A percentile compares a stretch with the other conserved stretches of the same genome.
Evolutionary conservation across 305 asterid species (phyloP).

Genomic region (Fraxinus greggii): DNA sequence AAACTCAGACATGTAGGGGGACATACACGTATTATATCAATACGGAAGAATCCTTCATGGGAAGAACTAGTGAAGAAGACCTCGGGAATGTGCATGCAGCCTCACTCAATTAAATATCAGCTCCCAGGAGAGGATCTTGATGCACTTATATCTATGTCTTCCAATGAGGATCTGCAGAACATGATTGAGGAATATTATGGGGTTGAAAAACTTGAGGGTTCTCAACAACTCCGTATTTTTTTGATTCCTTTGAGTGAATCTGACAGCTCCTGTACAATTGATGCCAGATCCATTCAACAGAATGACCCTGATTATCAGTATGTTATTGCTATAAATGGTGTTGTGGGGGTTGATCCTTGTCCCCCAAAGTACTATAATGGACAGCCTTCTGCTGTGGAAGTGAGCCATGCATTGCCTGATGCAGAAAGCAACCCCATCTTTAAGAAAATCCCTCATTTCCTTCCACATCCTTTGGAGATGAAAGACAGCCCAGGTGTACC

Average conservation of each 20-base stretch:
- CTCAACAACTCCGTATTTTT: conserved; percentile 61
- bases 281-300: conserved; percentile 39
- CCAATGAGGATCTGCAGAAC: conserved; percentile 63
- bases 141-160: conserved; percentile 67
- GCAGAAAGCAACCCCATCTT: conserved; percentile 33
- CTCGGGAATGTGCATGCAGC: conserved; percentile 38
- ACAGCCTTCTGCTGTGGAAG: conserved; percentile 34
- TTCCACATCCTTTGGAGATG: conserved; percentile 35
- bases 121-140: conserved; percentile 75
- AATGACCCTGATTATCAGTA: conserved; percentile 51
- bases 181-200: conserved; percentile 67
- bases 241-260: conserved; percentile 56
- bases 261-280: conserved; percentile 40
- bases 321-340: conserved; percentile 66
- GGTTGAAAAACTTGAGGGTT: conserved; percentile 42
- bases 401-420: conserved; percentile 34
- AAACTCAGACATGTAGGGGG: conserved; percentile 64
- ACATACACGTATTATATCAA: conserved; percentile 52
- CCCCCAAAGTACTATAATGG: conserved; percentile 32
- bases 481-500: conserved; percentile 35
- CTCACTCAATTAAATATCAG: conserved; percentile 57
- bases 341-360: conserved; percentile 41
- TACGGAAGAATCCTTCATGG: conserved; percentile 39
- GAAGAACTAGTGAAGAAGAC: conserved; percentile 49
- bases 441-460: conserved; percentile 33